phyloP scores from a whole-genome alignment of 1,284 basidiomycete species.

The Microstroma glucosiphilum region DNA sequence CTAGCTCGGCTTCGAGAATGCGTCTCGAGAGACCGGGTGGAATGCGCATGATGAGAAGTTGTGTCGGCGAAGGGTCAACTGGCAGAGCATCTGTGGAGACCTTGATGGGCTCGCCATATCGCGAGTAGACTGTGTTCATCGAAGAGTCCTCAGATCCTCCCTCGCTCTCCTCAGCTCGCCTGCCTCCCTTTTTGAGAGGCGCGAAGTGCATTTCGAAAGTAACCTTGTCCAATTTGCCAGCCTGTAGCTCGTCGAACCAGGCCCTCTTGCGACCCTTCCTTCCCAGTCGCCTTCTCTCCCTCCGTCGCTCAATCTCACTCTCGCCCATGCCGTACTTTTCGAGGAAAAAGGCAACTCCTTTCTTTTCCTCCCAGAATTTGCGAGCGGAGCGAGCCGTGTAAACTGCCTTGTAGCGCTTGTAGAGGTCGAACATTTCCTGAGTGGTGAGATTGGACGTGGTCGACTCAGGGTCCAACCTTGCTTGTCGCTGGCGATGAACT shows the following conservation, averaged over 20 bases:
- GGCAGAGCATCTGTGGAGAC: conserved; percentile 22
- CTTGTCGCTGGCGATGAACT: conserved; percentile 7
- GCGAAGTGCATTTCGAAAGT: conserved; percentile 26
- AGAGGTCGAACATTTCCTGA: conserved; percentile 23
- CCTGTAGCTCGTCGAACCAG: conserved; percentile 36
- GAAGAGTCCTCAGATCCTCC: neutral
- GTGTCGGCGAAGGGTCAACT: conserved; percentile 29
- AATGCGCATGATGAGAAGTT: conserved; percentile 36
- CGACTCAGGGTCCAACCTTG: conserved; percentile 7
- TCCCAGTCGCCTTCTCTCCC: conserved; percentile 25
- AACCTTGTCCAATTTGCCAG: conserved; percentile 36
- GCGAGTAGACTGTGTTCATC: conserved; percentile 17
- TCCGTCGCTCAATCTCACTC: conserved; percentile 20
- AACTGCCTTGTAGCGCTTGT: conserved; percentile 38
- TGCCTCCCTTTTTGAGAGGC: conserved; percentile 6
- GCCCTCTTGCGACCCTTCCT: conserved; percentile 29
- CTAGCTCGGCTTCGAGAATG: conserved; percentile 32
- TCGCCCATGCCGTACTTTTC: conserved; percentile 37
- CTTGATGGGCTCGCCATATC: conserved; percentile 22
- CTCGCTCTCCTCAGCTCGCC: neutral
- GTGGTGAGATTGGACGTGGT: conserved; percentile 6
- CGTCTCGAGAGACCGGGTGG: conserved; percentile 29
- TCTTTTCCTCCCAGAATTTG: conserved; percentile 37
- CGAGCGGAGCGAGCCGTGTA: conserved; percentile 30
- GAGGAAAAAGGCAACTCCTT: conserved; percentile 37